These are phyloP conservation scores for Aphanomyces euteiches DNA, from an alignment of 352 stramenopile species.

Conservation along the genomic window DNA sequence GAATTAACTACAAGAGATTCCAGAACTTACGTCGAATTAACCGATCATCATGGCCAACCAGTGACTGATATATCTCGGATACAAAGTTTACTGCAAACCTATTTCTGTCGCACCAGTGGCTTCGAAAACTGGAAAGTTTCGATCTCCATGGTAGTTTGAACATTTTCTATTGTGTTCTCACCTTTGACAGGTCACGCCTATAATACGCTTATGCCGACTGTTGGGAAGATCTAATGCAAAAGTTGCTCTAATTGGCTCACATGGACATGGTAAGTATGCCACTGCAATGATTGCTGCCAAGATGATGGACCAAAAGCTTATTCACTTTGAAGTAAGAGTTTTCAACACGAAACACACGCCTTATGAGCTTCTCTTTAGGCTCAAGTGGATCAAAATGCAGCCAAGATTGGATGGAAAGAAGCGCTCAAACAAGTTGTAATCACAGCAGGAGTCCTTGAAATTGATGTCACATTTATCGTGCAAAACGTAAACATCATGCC, in stretches of 20 bases:
- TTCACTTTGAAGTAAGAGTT: conserved; percentile 44
- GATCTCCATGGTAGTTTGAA: background rate
- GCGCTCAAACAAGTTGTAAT: conserved; percentile 50
- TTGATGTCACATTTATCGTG: conserved; percentile 56
- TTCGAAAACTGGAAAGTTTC: background rate
- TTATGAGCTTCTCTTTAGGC: conserved; percentile 29
- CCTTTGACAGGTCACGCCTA: background rate
- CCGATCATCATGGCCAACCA: no score
- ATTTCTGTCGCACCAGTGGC: no score
- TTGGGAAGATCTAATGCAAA: background rate
- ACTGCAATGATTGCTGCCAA: conserved; percentile 39
- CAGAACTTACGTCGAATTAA: no score
- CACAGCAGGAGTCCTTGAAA: conserved; percentile 48
- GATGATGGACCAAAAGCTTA: conserved; percentile 37
- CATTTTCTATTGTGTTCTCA: no score
- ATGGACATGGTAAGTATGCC: conserved; percentile 8
- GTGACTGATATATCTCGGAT: no score
- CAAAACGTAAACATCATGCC: conserved; percentile 49
- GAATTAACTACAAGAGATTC: no score
- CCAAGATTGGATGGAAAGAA: conserved; percentile 43
- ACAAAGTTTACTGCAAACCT: no score
- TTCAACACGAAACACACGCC: no score
- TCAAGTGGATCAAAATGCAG: conserved; percentile 37
- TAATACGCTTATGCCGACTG: conserved; percentile 9
- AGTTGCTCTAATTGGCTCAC: background rate